phyloP scores from a whole-genome alignment of 2,329 filamentous ascomycete species.

The Tolypocladium cylindrosporum region DNA sequence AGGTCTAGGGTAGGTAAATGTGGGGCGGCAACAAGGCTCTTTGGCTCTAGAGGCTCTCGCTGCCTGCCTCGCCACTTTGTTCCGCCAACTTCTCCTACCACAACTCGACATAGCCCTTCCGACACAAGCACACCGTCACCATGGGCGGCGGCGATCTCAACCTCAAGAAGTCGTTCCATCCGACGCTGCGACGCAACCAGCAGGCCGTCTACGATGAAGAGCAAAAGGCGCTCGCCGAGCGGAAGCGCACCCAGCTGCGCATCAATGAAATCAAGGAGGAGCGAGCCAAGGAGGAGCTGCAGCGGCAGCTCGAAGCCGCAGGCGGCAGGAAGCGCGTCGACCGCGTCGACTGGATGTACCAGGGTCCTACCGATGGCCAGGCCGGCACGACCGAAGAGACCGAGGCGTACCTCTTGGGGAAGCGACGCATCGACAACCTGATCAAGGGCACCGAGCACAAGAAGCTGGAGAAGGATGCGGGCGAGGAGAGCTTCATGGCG shows the following conservation, averaged over 20 bases:
- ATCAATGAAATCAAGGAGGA: conserved; percentile 92
- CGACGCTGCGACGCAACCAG: conserved; percentile 83
- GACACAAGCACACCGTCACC: conserved; percentile 24
- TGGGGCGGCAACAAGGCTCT: background rate
- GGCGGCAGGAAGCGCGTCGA: conserved; percentile 73
- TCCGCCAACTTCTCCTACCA: background rate
- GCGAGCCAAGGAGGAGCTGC: conserved; percentile 81
- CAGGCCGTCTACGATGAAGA: conserved; percentile 84
- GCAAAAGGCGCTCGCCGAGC: conserved; percentile 84
- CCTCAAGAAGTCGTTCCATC: conserved; percentile 92
- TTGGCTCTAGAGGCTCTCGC: background rate
- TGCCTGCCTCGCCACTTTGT: background rate
- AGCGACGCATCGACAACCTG: conserved; percentile 76
- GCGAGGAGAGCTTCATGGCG: conserved; percentile 49
- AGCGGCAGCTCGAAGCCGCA: conserved; percentile 78
- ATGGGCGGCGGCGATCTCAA: conserved; percentile 96
- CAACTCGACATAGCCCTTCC: background rate
- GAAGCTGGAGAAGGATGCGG: conserved; percentile 66
- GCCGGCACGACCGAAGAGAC: conserved; percentile 76
- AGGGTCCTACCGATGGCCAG: conserved; percentile 70
- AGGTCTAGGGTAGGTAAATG: background rate
- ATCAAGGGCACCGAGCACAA: conserved; percentile 74
- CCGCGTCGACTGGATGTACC: conserved; percentile 97
- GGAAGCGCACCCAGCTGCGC: conserved; percentile 85
- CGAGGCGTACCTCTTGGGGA: conserved; percentile 87